These are phyloP conservation scores for Suillus bovinus DNA, from an alignment of 768 basidiomycete genomes.

Conservation along the genomic window DNA sequence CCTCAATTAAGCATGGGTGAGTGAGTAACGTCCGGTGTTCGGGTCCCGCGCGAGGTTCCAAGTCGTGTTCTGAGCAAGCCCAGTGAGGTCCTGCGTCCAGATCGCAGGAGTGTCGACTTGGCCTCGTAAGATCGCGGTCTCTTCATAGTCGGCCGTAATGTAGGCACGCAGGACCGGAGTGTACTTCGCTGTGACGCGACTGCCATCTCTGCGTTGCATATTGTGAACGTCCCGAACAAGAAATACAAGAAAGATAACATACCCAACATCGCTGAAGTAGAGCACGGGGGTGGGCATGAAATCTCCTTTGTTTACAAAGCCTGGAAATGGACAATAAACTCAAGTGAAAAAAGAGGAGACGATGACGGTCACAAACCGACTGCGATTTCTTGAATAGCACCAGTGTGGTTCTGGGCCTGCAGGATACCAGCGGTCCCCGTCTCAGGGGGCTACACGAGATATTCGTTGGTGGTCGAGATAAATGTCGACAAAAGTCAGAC, in stretches of 20 bases:
- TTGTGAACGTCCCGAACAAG: background rate
- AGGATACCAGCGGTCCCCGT: background rate
- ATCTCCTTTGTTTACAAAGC: background rate
- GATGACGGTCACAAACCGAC: background rate
- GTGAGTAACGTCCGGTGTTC: background rate
- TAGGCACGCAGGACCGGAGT: constrained; percentile 1
- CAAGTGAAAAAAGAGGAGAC: background rate
- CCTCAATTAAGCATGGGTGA: background rate
- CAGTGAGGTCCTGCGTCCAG: background rate
- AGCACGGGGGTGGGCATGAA: background rate
- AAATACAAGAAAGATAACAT: background rate
- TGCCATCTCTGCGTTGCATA: background rate
- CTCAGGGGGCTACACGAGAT: background rate
- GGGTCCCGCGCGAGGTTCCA: background rate
- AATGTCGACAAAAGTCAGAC: no score
- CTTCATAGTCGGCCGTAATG: constrained; percentile 7
- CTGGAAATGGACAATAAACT: background rate
- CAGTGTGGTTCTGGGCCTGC: background rate
- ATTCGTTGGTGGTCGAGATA: background rate
- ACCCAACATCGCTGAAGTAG: constrained; percentile 1
- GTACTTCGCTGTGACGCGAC: background rate
- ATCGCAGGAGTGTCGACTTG: background rate
- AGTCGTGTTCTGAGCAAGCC: background rate
- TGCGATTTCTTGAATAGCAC: background rate
- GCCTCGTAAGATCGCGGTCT: background rate